These are phyloP conservation scores for Saccharomycopsis microspora DNA, from an alignment of 805 yeast genomes.

Conservation along the genomic window DNA sequence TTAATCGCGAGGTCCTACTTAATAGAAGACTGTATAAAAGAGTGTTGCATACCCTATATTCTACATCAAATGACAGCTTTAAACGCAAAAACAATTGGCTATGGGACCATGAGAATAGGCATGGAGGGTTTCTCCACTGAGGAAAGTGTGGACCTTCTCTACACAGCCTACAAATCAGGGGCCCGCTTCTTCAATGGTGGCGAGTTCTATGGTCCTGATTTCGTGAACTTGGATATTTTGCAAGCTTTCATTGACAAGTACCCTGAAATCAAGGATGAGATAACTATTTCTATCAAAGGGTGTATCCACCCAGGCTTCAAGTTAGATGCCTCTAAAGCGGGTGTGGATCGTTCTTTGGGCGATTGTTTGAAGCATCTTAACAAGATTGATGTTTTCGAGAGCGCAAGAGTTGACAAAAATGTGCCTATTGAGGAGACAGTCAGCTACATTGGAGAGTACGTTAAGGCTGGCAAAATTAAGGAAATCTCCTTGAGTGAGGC, in stretches of 20 bases:
- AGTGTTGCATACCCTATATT: too few species aligned
- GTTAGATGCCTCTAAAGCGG: slow-evolving; percentile 28
- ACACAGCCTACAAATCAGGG: slow-evolving; percentile 33
- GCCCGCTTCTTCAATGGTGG: slow-evolving; percentile 60
- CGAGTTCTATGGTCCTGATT: slow-evolving; percentile 60
- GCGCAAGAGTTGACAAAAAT: slow-evolving; percentile 54
- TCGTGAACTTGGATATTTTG: slow-evolving; percentile 42
- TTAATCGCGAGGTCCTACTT: too few species aligned
- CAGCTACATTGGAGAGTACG: slow-evolving; percentile 40
- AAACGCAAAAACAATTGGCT: slow-evolving; percentile 30
- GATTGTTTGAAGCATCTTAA: slow-evolving; percentile 30
- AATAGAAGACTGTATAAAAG: too few species aligned
- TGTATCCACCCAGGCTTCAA: slow-evolving; percentile 24
- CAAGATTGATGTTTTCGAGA: slow-evolving; percentile 48
- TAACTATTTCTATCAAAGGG: slow-evolving; percentile 61
- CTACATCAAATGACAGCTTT: background rate
- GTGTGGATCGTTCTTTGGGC: slow-evolving; percentile 38
- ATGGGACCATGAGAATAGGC: slow-evolving; percentile 77
- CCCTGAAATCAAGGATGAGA: slow-evolving; percentile 45
- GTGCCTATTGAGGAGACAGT: slow-evolving; percentile 51
- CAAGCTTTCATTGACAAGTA: slow-evolving; percentile 44
- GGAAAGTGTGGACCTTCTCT: slow-evolving; percentile 41
- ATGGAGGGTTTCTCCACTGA: slow-evolving; percentile 42
- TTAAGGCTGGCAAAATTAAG: slow-evolving; percentile 53
- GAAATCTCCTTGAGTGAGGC: slow-evolving; percentile 73